Percentiles rank a stretch among this genome's conserved stretches.
Conservation (phyloP, 306 rosid species). For the Macrotyloma uniflorum region DNA sequence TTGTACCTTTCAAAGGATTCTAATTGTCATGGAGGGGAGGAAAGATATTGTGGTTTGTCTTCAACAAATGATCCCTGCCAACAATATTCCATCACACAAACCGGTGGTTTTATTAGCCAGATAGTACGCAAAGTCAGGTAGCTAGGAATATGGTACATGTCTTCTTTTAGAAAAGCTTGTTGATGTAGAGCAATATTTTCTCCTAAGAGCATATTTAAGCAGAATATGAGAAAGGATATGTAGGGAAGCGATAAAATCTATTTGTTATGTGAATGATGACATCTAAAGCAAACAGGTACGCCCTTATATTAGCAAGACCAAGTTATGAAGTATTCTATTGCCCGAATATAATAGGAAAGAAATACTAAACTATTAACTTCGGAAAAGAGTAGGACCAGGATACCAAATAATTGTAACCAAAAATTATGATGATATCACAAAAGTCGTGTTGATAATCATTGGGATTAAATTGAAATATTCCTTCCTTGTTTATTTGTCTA, state of each 20-base stretch:
- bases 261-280: neutral
- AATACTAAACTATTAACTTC: neutral
- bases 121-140: conserved; percentile 73
- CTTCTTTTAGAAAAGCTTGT: conserved; percentile 24
- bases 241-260: conserved; percentile 17
- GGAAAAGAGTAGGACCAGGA: neutral
- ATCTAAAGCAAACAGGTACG: conserved; percentile 7
- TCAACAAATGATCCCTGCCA: conserved; percentile 49
- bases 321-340: neutral
- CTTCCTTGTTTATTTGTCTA: neutral
- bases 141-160: conserved; percentile 25
- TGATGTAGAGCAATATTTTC: conserved; percentile 1
- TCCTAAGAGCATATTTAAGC: conserved; percentile 17
- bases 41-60: conserved; percentile 48
- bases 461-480: conserved; percentile 19
- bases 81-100: conserved; percentile 48
- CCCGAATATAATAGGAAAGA: conserved; percentile 19
- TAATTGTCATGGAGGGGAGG: conserved; percentile 41
- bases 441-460: conserved; percentile 6
- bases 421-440: neutral
- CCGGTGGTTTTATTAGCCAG: conserved; percentile 57
- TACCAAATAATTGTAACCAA: neutral
- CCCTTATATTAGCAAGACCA: conserved; percentile 11
- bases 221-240: conserved; percentile 25
- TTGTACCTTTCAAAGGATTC: conserved; percentile 47